Conservation (phyloP, 2,329 filamentous ascomycete genomes). For the Emydomyces testavorans region DNA sequence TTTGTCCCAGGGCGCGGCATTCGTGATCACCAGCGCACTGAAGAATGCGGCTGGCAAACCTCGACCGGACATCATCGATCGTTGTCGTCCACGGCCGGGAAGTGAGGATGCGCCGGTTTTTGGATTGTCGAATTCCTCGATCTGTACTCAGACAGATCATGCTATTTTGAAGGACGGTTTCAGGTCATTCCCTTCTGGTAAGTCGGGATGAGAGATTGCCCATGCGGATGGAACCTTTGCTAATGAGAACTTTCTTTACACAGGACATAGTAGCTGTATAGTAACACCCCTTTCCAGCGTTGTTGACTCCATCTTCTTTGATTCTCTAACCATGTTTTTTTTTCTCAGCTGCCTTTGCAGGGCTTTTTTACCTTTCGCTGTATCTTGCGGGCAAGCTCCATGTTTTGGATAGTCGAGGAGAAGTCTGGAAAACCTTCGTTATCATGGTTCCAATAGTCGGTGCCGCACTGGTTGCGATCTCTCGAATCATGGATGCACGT, state of each 20-base stretch:
- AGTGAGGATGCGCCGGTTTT: conserved; percentile 29
- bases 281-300: conserved; percentile 6
- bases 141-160: conserved; percentile 43
- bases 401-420: conserved; percentile 48
- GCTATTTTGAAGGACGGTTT: conserved; percentile 48
- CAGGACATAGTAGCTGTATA: conserved; percentile 43
- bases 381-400: conserved; percentile 51
- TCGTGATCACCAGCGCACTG: conserved; percentile 46
- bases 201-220: conserved; percentile 9
- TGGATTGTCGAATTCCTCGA: conserved; percentile 37
- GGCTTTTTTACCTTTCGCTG: conserved; percentile 48
- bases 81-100: conserved; percentile 36
- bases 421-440: conserved; percentile 49
- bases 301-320: no score
- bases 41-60: conserved; percentile 52
- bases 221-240: neutral
- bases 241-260: conserved; percentile 10
- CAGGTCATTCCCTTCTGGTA: conserved; percentile 47
- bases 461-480: conserved; percentile 45
- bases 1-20: conserved; percentile 43
- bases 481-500: conserved; percentile 50
- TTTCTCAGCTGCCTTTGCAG: conserved; percentile 44
- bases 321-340: conserved; percentile 16
- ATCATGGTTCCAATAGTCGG: conserved; percentile 44
- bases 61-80: conserved; percentile 47